Evolutionary conservation across 2,329 filamentous ascomycete species (phyloP), one percentile per base, ranked within the genome.

Genomic region (Pseudocercospora pini-densiflorae): DNA sequence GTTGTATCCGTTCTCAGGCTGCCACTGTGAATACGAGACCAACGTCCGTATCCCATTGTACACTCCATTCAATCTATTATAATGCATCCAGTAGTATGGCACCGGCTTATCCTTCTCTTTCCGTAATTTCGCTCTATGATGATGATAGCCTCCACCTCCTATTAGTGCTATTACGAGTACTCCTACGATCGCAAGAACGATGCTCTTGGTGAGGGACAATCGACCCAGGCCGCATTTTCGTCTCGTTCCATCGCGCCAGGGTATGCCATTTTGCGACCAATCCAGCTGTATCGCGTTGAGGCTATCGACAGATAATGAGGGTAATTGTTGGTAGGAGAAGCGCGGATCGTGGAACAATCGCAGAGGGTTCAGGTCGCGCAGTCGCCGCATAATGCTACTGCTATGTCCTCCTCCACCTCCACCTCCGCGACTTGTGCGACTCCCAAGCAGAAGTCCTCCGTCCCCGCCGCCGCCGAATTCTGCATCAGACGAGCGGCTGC

Each of bases 31-130:
- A 58, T 73, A 76, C 2, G 80, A 77, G 23, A 84, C 82, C 14
- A 85, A 74, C 23, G 79, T 83, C 60, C 81, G 77, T 43, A 84
- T 76, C 61, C 83, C 83, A 60, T 82, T 83, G 75, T 81, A 85
- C 72, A 80, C 83, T 49, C 81, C 82, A 66, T 80, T 79, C 58
- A 84, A 69, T 54, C 79, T 74, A 45, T 78, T 74, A 63, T 80
- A 84, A 68, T 80, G 76, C 71, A 82, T 79, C 82, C 82, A 84
- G 70, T 78, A 78, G 68, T 80, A 83, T 45, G 78, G 74, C 64
- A 75, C 72, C 59, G 76, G 74, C 59, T 77, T 75, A 53, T 76
- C 72, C 57, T 74, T 71, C 64, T 77, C 68, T 51, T 68, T 27
- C 24, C 61, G 62, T 59, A 53, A 29, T 49, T 54, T 61, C 40